Evolutionary conservation across 2,329 filamentous ascomycete species (phyloP), one percentile per base, ranked within the genome.

Genomic region (Torrubiella hemipterigena): DNA sequence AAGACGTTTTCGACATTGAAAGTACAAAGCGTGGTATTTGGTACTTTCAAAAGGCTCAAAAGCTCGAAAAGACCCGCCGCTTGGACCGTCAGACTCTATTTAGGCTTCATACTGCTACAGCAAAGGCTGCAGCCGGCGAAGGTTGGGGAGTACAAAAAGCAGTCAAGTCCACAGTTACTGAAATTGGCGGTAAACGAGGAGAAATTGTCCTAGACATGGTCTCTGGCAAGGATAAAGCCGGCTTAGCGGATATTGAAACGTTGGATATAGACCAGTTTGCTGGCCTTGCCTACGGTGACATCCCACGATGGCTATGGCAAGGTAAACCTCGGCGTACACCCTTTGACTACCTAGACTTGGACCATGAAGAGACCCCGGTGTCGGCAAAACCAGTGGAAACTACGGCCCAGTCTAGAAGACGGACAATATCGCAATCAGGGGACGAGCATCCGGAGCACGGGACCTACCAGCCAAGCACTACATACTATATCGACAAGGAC

Each of bases 161-260:
- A 13, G 85, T 98, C 46, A 96, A 96, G 51, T 93, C 85, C 4
- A 95, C 89, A 0, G 82, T 96, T 28, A 86, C 82, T 13, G 91
- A 95, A 54, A 74, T 98, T 23, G 85, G 85, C 42, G 89, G 91
- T 11, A 94, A 95, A 52, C 80, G 89, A 32, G 87, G 87, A 29
- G 89, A 95, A 52, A 82, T 95, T 59, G 80, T 95, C 28, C 85
- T 93, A 65, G 87, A 85, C n/a, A 93, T 93, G 65, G 86, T 94
- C 6, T 81, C 78, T 23, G 77, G 81, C 17, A 77, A 80, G 29
- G 86, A 93, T 44, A 93, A 93, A 55, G 84, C 78, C 34, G 84
- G 85, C 4, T 87, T 96, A 41, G 81, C 83, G 4, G 89, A 95
- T 45, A 78, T 95, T 21, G 91, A 98, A 57, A 96, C 87, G 1